Percentiles rank a stretch among this genome's conserved stretches.
Evolutionary conservation across 2,329 filamentous ascomycete genomes (phyloP).

Genomic region (Cladosporium halotolerans): DNA sequence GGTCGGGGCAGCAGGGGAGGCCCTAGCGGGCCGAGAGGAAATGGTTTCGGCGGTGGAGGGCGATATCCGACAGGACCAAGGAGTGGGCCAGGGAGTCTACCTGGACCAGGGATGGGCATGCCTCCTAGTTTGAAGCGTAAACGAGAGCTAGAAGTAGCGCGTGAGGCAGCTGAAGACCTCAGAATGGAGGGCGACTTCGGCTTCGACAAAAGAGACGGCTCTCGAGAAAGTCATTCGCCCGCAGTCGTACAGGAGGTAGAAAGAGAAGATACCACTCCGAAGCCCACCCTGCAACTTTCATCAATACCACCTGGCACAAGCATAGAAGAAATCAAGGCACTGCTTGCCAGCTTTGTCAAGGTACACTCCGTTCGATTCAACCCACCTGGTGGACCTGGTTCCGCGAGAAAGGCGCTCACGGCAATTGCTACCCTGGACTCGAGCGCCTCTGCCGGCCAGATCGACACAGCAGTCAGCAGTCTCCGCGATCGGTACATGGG

Average conservation of each 20-base stretch:
- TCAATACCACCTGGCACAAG: slow-evolving; percentile 49
- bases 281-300: slow-evolving; percentile 50
- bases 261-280: slow-evolving; percentile 35
- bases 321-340: slow-evolving; percentile 55
- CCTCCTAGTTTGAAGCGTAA: slow-evolving; percentile 29
- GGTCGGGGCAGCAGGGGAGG: slow-evolving; percentile 12
- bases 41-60: slow-evolving; percentile 19
- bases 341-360: slow-evolving; percentile 21
- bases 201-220: neutral
- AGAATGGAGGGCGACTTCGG: slow-evolving; percentile 21
- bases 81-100: slow-evolving; percentile 46
- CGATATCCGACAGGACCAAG: slow-evolving; percentile 33
- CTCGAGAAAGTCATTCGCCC: slow-evolving; percentile 1
- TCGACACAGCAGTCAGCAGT: slow-evolving; percentile 70
- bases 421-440: slow-evolving; percentile 76
- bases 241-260: slow-evolving; percentile 31
- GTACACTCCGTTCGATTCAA: slow-evolving; percentile 25
- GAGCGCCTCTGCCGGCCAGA: slow-evolving; percentile 75
- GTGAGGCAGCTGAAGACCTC: slow-evolving; percentile 25
- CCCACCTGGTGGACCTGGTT: slow-evolving; percentile 21
- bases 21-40: slow-evolving; percentile 39
- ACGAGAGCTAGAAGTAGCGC: slow-evolving; percentile 28
- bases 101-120: slow-evolving; percentile 30
- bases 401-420: slow-evolving; percentile 64
- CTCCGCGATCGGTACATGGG: slow-evolving; percentile 81